Evolutionary conservation across 345 rosid genomes (phyloP), one percentile per base, ranked within the genome.

Genomic region (Laguncularia racemosa): DNA sequence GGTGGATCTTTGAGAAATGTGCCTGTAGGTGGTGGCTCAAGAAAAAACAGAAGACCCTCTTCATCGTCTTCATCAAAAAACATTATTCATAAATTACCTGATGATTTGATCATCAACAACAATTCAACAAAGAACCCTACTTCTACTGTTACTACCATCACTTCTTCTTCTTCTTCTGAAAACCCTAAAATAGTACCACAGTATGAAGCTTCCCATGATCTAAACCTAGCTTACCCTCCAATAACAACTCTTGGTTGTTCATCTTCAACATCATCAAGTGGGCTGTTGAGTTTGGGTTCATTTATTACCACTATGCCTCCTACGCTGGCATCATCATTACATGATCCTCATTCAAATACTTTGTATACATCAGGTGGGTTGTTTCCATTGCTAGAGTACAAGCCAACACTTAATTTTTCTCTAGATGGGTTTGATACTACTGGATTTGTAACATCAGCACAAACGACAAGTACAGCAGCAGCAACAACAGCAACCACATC

Each of bases 341-440:
- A 53, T 52, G 62, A 13, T 19, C 49, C 7, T 46, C 53, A 44
- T 49, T 48, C 53, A 46, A 16, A 48, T 48, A 38, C 43, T 48
- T 50, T 10, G 18, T 50, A 19, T 18, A 16, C 3, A 17, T 26
- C 60, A 45, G 53, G 46, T 59, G 40, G 40, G 40, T 33, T 33
- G 40, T 33, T 59, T 16, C 54, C 52, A 12, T 16, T 59, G 54
- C 17, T 48, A 12, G 62, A 23, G 6, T 59, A 48, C 54, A 59
- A 49, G 62, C 53, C 62, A 6, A n/a, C 56, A n/a, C 66, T 81
- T 16, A 61, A 65, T 64, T 81, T 81, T 52, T 55, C 78, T 1
- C 59, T 77, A 19, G 82, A 80, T 60, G 81, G 77, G 55, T 64
- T 67, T 52, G 80, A 65, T 15, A 64, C 64, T 46, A 71, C 54